phyloP scores from a whole-genome alignment of 176 grass and related monocot genomes.

The Juncus inflexus region DNA sequence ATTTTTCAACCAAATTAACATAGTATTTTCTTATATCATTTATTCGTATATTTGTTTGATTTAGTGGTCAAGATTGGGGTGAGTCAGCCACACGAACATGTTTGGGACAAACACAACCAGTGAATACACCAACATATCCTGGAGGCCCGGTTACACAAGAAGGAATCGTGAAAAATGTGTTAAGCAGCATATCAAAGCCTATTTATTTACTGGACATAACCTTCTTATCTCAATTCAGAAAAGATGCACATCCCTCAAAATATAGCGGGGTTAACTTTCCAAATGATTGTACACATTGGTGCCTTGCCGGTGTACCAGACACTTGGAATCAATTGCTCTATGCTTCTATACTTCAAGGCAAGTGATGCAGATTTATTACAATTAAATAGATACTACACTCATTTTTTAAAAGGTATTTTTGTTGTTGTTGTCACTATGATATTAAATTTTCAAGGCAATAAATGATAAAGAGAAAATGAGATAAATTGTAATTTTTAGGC shows the following conservation, averaged over 20 bases:
- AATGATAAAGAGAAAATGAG: background rate
- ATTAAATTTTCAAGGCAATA: background rate
- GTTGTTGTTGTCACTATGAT: background rate
- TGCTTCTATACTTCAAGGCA: conserved; percentile 42
- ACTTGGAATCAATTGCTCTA: conserved; percentile 80
- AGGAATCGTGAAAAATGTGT: conserved; percentile 37
- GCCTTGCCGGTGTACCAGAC: conserved; percentile 65
- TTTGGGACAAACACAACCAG: conserved; percentile 59
- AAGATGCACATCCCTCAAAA: conserved; percentile 79
- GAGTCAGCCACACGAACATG: conserved; percentile 36
- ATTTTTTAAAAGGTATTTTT: conserved; percentile 2
- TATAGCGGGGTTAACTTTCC: conserved; percentile 55
- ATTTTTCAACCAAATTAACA: background rate
- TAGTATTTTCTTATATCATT: background rate
- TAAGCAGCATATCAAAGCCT: conserved; percentile 54
- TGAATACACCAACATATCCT: conserved; percentile 40
- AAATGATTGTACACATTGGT: conserved; percentile 87
- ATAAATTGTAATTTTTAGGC: conserved; percentile 11
- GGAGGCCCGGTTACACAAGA: conserved; percentile 51
- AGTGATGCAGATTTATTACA: background rate
- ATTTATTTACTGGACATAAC: conserved; percentile 67
- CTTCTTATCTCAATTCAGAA: conserved; percentile 64
- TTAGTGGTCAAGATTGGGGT: conserved; percentile 70
- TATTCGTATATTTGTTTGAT: background rate
- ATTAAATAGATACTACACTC: conserved; percentile 15